phyloP scores from a whole-genome alignment of 345 rosid genomes.

The Corchorus olitorius region DNA sequence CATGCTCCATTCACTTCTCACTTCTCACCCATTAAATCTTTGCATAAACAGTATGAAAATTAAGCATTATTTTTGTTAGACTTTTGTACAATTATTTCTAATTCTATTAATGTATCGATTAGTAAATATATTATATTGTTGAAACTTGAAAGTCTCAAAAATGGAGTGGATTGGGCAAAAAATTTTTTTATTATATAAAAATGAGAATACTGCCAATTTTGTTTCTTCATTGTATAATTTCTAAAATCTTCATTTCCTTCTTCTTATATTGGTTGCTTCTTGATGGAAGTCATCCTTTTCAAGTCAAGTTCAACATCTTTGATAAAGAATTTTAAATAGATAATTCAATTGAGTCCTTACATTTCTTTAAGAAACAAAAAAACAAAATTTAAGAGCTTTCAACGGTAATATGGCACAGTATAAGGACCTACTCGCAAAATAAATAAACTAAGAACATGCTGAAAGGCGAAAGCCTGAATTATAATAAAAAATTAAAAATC shows the following conservation, averaged over 20 bases:
- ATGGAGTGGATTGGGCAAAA: too few relatives aligned
- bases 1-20: background rate
- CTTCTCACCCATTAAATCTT: background rate
- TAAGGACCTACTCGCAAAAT: background rate
- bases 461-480: too few relatives aligned
- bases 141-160: too few relatives aligned
- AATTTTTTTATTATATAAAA: too few relatives aligned
- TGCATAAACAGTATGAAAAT: too few relatives aligned
- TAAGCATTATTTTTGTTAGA: background rate
- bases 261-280: too few relatives aligned
- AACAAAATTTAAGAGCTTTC: background rate
- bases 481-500: background rate
- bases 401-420: background rate
- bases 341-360: background rate
- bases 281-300: background rate
- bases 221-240: background rate
- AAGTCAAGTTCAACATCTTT: too few relatives aligned
- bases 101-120: background rate
- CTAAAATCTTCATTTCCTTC: too few relatives aligned
- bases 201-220: background rate
- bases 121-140: too few relatives aligned
- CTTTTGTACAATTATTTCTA: background rate
- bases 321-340: background rate
- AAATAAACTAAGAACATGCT: background rate
- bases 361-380: background rate